Percentiles rank a stretch among this genome's conserved stretches.
These are phyloP conservation scores for Trypanosoma lewisi DNA, from an alignment of 208 protist genomes.

Conservation along the genomic window DNA sequence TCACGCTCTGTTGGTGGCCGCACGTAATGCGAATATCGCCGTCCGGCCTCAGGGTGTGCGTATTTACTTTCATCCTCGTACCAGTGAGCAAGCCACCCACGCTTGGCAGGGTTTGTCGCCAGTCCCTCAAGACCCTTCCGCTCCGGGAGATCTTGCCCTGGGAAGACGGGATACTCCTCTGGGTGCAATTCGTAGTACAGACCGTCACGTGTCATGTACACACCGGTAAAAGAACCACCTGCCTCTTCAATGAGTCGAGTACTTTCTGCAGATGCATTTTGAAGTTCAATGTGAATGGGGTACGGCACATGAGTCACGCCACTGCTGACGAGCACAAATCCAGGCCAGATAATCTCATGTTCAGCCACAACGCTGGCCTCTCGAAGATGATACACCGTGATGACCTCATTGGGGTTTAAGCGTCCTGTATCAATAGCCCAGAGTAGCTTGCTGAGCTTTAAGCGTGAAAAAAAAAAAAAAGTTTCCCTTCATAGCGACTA, in stretches of 20 bases:
- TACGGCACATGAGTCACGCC: conserved; percentile 69
- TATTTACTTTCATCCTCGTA: conserved; percentile 88
- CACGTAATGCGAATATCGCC: conserved; percentile 77
- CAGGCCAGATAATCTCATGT: conserved; percentile 82
- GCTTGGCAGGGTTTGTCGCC: conserved; percentile 66
- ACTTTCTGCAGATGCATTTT: conserved; percentile 76
- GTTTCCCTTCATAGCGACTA: conserved; percentile 86
- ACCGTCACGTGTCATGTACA: conserved; percentile 90
- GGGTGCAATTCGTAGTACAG: conserved; percentile 87
- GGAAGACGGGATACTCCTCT: conserved; percentile 81
- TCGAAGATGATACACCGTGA: conserved; percentile 84
- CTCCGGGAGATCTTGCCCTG: conserved; percentile 82
- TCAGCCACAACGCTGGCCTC: conserved; percentile 69
- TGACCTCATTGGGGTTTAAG: conserved; percentile 87
- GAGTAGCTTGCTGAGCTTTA: conserved; percentile 71
- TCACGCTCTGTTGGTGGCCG: conserved; percentile 75
- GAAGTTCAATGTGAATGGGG: conserved; percentile 86
- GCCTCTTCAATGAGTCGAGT: conserved; percentile 88
- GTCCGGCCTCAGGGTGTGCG: conserved; percentile 77
- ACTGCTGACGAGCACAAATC: conserved; percentile 76
- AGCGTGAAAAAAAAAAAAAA: conserved; percentile 65
- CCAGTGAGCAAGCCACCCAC: conserved; percentile 85
- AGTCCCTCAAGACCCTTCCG: conserved; percentile 74
- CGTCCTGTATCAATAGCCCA: conserved; percentile 87
- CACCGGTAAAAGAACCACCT: conserved; percentile 80